phyloP scores from a whole-genome alignment of 441 rosid genomes.

The Melastoma candidum region DNA sequence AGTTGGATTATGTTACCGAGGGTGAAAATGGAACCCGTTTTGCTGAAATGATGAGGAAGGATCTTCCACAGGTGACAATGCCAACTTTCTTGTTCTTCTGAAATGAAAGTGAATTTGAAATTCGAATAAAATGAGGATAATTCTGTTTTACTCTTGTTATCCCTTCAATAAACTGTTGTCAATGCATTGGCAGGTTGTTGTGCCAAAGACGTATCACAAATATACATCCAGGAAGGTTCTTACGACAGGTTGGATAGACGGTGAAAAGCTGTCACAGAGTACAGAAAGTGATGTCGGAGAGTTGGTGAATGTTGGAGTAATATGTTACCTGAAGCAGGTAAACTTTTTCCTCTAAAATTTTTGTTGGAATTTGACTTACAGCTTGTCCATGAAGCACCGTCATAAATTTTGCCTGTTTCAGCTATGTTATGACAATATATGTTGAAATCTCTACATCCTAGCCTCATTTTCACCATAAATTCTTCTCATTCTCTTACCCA shows the following conservation, averaged over 20 bases:
- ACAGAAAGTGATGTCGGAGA: conserved; percentile 95
- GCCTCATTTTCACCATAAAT: too few relatives aligned
- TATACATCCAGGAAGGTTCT: conserved; percentile 97
- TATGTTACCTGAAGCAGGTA: conserved; percentile 98
- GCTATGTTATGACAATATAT: too few relatives aligned
- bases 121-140: too few relatives aligned
- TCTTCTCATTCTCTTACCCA: too few relatives aligned
- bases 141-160: too few relatives aligned
- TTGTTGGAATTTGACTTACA: too few relatives aligned
- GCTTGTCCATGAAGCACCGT: too few relatives aligned
- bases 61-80: conserved; percentile 87
- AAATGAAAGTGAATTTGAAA: too few relatives aligned
- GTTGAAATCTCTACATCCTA: too few relatives aligned
- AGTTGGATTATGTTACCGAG: conserved; percentile 90
- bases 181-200: conserved; percentile 56
- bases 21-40: conserved; percentile 84
- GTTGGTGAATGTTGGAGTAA: conserved; percentile 93
- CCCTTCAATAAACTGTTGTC: too few relatives aligned
- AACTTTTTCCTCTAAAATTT: neutral
- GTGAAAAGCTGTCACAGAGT: conserved; percentile 93
- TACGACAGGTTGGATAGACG: conserved; percentile 85
- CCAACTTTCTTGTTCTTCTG: conserved; percentile 1
- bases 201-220: conserved; percentile 71
- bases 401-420: too few relatives aligned
- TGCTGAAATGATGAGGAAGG: conserved; percentile 95